Percentiles rank a stretch among this genome's conserved stretches.
Evolutionary conservation across 106 monocot species (phyloP).

Genomic region (Ottelia alismoides): DNA sequence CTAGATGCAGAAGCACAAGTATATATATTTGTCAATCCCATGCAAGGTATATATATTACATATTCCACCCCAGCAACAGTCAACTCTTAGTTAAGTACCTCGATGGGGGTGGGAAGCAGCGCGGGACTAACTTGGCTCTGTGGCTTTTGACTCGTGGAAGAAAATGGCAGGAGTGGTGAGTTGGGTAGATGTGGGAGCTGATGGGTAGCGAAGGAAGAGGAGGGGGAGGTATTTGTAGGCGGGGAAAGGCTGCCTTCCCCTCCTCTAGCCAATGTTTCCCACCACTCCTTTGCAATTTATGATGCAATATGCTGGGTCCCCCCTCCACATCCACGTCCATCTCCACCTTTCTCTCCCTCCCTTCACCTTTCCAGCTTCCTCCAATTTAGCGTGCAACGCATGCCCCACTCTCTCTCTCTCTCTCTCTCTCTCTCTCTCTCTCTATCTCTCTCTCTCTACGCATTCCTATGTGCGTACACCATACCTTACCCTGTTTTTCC

Average conservation of each 20-base stretch:
- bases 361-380: too few relatives aligned
- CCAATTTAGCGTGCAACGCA: not conserved
- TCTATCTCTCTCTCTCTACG: too few relatives aligned
- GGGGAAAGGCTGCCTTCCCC: not conserved
- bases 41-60: too few relatives aligned
- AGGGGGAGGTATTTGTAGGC: constrained; percentile 1
- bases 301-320: too few relatives aligned
- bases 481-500: not conserved
- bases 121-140: not conserved
- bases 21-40: too few relatives aligned
- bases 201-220: not conserved
- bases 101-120: not conserved
- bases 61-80: too few relatives aligned
- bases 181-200: not conserved
- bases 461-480: not conserved
- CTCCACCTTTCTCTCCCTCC: too few relatives aligned
- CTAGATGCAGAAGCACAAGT: not conserved
- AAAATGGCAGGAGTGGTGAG: not conserved
- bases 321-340: too few relatives aligned
- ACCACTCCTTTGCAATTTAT: too few relatives aligned
- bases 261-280: too few relatives aligned
- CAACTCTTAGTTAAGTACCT: too few relatives aligned
- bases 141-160: not conserved
- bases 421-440: constrained; percentile 3
- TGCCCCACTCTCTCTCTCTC: not conserved